Conservation (phyloP, 495 filamentous ascomycete species). For the Geoglossum glabrum region DNA sequence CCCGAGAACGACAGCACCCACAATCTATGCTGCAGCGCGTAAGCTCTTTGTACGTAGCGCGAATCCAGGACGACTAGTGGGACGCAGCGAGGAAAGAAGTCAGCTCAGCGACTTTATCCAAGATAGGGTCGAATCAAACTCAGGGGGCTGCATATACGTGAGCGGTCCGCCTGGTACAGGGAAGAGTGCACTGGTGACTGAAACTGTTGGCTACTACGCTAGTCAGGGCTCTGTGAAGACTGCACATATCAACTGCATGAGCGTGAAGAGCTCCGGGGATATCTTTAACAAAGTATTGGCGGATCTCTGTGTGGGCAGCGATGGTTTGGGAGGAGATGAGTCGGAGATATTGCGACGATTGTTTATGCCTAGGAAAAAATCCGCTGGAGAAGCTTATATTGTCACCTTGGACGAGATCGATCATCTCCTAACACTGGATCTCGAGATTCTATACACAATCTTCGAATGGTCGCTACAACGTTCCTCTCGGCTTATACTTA, state of each 20-base stretch:
- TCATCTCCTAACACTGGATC: constrained; percentile 68
- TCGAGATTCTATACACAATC: constrained; percentile 68
- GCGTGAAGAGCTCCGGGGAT: constrained; percentile 65
- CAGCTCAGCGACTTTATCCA: constrained; percentile 52
- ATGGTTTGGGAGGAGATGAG: constrained; percentile 21
- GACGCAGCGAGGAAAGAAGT: constrained; percentile 58
- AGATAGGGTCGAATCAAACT: constrained; percentile 33
- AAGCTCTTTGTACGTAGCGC: constrained; percentile 66
- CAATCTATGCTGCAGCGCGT: constrained; percentile 71
- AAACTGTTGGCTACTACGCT: constrained; percentile 41
- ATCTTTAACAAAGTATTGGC: constrained; percentile 57
- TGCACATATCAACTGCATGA: constrained; percentile 88
- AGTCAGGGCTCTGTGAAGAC: constrained; percentile 32
- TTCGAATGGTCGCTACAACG: constrained; percentile 82
- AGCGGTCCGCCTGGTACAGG: constrained; percentile 92
- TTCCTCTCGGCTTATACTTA: constrained; percentile 55
- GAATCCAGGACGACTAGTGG: constrained; percentile 55
- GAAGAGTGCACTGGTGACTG: constrained; percentile 79
- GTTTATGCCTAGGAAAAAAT: constrained; percentile 38
- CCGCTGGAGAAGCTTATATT: constrained; percentile 35
- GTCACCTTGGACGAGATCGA: constrained; percentile 90
- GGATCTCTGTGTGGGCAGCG: constrained; percentile 32
- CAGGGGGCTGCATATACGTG: constrained; percentile 80
- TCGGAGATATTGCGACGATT: constrained; percentile 35
- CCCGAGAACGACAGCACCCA: constrained; percentile 34